These are phyloP conservation scores for Sphagnum magellanicum DNA, from an alignment of 228 moss, liverwort and hornwort species.

Conservation along the genomic window DNA sequence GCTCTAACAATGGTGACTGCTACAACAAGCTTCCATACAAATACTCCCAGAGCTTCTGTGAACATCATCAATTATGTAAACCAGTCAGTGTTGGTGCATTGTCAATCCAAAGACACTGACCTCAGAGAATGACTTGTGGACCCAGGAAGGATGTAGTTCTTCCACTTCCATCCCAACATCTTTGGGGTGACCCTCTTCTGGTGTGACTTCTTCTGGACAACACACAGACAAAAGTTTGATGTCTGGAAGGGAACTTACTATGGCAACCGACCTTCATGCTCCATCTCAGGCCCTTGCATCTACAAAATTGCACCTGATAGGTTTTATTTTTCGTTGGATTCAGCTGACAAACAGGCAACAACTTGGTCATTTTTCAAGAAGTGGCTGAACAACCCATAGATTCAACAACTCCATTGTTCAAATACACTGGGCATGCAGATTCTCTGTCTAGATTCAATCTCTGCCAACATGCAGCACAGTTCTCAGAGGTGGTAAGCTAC, in stretches of 20 bases:
- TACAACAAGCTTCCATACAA: slow-evolving; percentile 1
- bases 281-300: slow-evolving; percentile 15
- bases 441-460: too few relatives aligned
- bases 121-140: slow-evolving; percentile 14
- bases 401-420: too few relatives aligned
- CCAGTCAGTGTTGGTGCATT: slow-evolving; percentile 15
- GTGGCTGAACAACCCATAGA: slow-evolving; percentile 19
- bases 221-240: slow-evolving; percentile 17
- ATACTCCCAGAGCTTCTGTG: slow-evolving; percentile 25
- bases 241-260: slow-evolving; percentile 41
- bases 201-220: slow-evolving; percentile 26
- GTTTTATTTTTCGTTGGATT: slow-evolving; percentile 26
- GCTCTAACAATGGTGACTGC: too few relatives aligned
- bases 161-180: slow-evolving; percentile 37
- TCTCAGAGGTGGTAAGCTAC: too few relatives aligned
- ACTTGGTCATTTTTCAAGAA: slow-evolving; percentile 23
- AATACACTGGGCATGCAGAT: too few relatives aligned
- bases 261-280: slow-evolving; percentile 17
- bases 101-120: slow-evolving; percentile 27
- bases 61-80: slow-evolving; percentile 21
- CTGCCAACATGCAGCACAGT: too few relatives aligned
- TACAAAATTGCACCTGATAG: slow-evolving; percentile 15
- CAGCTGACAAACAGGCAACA: slow-evolving; percentile 1
- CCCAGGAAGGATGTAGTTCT: slow-evolving; percentile 20
- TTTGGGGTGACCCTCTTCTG: slow-evolving; percentile 26